Base-by-base conservation (phyloP, 1,139 yeast species). In the Cylindricascospora bacillispora region DNA sequence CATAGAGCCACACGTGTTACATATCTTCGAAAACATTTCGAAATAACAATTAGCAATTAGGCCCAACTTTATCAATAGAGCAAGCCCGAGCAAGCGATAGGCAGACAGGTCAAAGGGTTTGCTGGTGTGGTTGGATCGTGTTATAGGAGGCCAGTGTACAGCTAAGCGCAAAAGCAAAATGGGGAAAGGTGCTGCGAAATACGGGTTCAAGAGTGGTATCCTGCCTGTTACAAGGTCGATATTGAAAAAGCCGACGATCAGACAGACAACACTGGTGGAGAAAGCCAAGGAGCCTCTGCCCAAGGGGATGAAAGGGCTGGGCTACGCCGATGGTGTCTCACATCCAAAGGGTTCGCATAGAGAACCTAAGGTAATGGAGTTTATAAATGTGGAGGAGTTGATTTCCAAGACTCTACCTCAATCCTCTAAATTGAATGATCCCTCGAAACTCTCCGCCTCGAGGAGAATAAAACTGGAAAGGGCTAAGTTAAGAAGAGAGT, bases 141-240 rank as follows among this genome's bases (percentile, higher is more conserved):
- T n/a, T n/a, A n/a, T n/a, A n/a, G n/a, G n/a, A n/a, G n/a, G n/a
- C n/a, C n/a, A n/a, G n/a, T n/a, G n/a, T n/a, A n/a, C n/a, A n/a
- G n/a, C n/a, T n/a, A n/a, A n/a, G n/a, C n/a, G n/a, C n/a, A n/a
- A n/a, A n/a, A n/a, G n/a, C n/a, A n/a, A n/a, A 24, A 65, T 65
- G 70, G 67, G 65, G 36, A 64, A 62, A 42, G 60, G 65, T 31
- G 54, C 57, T 19, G 62, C 65, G 9, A 62, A 60, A 38, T 59
- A 55, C 36, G 70, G 70, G 3, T 60, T 58, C 39, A 79, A 79
- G 58, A 77, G 92, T 32, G 95, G 95, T 51, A 63, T 81, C 29
- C 65, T 85, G 42, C 95, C 95, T 30, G 65, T 62, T 35, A 74
- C 80, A 10, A 74, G 93, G 48, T 73, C 78, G 23, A 70, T 78